A percentile compares a stretch with the other conserved stretches of the same genome.
Conservation (phyloP, 352 stramenopile genomes). For the Globisporangium nagaii region DNA sequence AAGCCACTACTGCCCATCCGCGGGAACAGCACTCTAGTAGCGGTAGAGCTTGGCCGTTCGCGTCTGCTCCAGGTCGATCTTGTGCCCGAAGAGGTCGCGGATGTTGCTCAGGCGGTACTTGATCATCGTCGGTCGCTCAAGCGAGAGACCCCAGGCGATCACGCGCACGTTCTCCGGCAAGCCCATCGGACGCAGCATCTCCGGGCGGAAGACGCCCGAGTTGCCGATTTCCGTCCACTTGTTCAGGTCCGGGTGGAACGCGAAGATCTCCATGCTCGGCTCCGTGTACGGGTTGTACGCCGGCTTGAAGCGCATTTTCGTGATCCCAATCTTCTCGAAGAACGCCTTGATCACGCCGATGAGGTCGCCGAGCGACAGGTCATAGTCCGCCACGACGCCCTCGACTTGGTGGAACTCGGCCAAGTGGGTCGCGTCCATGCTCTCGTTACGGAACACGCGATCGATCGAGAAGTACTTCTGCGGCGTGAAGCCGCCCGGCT, state of each 20-base stretch:
- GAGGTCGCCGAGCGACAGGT: conserved; percentile 97
- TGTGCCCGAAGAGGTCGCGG: conserved; percentile 99
- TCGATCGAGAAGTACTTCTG: conserved; percentile 99
- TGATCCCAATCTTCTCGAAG: conserved; percentile 98
- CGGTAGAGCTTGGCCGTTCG: conserved; percentile 88
- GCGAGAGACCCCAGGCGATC: conserved; percentile 98
- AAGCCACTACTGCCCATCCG: no score
- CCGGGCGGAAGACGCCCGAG: conserved; percentile 98
- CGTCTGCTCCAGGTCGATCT: conserved; percentile 96
- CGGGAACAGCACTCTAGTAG: conserved; percentile 31
- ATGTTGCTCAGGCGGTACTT: conserved; percentile 99
- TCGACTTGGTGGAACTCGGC: conserved; percentile 99
- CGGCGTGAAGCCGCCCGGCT: conserved; percentile 95
- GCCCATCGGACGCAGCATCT: conserved; percentile 99
- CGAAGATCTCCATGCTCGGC: conserved; percentile 99
- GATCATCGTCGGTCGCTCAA: conserved; percentile 99
- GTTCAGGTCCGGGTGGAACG: conserved; percentile 99
- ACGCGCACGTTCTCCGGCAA: conserved; percentile 98
- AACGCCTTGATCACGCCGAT: conserved; percentile 99
- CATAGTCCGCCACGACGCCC: conserved; percentile 97
- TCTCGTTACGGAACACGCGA: conserved; percentile 99
- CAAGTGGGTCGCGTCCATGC: conserved; percentile 99
- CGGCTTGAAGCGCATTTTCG: conserved; percentile 99
- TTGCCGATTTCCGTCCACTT: conserved; percentile 99
- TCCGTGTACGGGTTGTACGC: conserved; percentile 99